A percentile compares a stretch with the other conserved stretches of the same genome.
Conservation (phyloP, 2,329 filamentous ascomycete genomes). For the Gliomastix tumulicola region DNA sequence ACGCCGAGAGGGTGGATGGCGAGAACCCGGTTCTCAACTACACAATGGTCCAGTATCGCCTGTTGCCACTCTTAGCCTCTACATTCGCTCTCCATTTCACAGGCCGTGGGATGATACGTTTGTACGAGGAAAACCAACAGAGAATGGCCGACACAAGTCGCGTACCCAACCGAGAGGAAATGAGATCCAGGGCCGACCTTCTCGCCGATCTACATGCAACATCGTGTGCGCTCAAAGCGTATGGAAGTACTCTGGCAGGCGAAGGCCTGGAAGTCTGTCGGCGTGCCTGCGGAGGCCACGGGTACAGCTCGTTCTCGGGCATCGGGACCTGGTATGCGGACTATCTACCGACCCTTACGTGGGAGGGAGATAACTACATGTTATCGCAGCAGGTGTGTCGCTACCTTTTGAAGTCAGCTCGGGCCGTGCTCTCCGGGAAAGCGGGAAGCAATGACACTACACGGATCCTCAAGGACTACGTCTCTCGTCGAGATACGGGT, state of each 20-base stretch:
- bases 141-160: constrained; percentile 49
- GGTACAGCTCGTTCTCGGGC: constrained; percentile 4
- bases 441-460: constrained; percentile 57
- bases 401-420: constrained; percentile 68
- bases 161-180: constrained; percentile 61
- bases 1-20: constrained; percentile 47
- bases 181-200: constrained; percentile 23
- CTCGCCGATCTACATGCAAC: constrained; percentile 3
- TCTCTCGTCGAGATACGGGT: constrained; percentile 59
- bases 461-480: constrained; percentile 57
- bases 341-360: constrained; percentile 62
- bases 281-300: constrained; percentile 4
- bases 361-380: constrained; percentile 73
- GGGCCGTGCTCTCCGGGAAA: constrained; percentile 59
- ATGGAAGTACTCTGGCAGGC: constrained; percentile 1
- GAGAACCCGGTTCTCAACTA: constrained; percentile 77
- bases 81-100: constrained; percentile 78
- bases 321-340: constrained; percentile 72
- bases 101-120: constrained; percentile 65
- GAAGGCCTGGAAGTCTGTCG: constrained; percentile 4
- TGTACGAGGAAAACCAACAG: constrained; percentile 68
- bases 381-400: constrained; percentile 68
- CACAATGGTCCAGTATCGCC: constrained; percentile 70
- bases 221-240: constrained; percentile 4
- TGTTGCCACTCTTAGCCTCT: constrained; percentile 65